Evolutionary conservation across 1,284 basidiomycete species (phyloP).

Genomic region (Caloboletus firmus): DNA sequence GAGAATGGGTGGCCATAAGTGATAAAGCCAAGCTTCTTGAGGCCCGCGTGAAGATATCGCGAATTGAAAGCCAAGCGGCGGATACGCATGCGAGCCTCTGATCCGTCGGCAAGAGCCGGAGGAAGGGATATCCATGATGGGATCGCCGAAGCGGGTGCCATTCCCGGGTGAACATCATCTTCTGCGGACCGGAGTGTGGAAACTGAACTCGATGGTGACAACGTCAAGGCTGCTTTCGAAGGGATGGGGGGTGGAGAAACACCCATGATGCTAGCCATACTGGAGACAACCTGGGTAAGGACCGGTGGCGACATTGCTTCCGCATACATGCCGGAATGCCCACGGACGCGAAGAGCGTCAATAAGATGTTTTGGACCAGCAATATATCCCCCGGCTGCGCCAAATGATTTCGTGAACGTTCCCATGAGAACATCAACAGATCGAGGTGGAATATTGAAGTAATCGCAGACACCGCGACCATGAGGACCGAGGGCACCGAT

Average conservation of each 20-base stretch:
- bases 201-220: constrained; percentile 36
- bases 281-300: constrained; percentile 87
- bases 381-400: constrained; percentile 96
- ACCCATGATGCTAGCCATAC: constrained; percentile 98
- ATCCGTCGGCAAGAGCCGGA: constrained; percentile 68
- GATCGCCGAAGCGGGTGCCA: constrained; percentile 58
- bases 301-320: constrained; percentile 93
- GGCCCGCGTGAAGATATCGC: constrained; percentile 85
- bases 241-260: constrained; percentile 57
- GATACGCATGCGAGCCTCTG: constrained; percentile 81
- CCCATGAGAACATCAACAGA: constrained; percentile 96
- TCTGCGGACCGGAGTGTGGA: constrained; percentile 32
- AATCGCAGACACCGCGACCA: constrained; percentile 94
- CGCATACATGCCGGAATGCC: constrained; percentile 86
- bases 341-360: constrained; percentile 78
- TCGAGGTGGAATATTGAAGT: constrained; percentile 85
- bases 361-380: constrained; percentile 81
- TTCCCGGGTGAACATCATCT: constrained; percentile 59
- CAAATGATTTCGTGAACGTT: constrained; percentile 99
- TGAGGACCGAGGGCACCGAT: constrained; percentile 93
- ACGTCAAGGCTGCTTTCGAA: constrained; percentile 16
- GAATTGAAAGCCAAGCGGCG: constrained; percentile 94
- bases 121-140: constrained; percentile 77
- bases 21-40: constrained; percentile 95
- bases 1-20: constrained; percentile 91